phyloP scores from a whole-genome alignment of 2,329 filamentous ascomycete genomes.

The Aspergillus bombycis region DNA sequence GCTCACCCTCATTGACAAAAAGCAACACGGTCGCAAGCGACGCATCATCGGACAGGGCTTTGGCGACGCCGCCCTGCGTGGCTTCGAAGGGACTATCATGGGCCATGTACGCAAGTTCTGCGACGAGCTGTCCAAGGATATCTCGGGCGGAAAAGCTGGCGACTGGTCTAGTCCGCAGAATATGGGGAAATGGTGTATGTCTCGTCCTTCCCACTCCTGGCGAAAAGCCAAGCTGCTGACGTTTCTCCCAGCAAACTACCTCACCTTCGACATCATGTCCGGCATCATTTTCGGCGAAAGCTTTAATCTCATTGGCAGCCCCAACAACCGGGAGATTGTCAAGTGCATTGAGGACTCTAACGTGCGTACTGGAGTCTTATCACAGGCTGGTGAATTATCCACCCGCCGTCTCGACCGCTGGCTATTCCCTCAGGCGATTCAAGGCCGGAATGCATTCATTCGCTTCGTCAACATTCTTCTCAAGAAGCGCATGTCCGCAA shows the following conservation, averaged over 20 bases:
- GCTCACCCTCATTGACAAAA: conserved; percentile 23
- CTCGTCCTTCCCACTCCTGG: not conserved
- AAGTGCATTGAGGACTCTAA: conserved; percentile 24
- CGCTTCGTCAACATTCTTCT: conserved; percentile 25
- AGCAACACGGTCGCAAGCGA: conserved; percentile 21
- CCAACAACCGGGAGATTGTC: conserved; percentile 15
- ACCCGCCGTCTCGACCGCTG: conserved; percentile 16
- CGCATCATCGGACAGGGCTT: conserved; percentile 23
- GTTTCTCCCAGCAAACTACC: conserved; percentile 38
- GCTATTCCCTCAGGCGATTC: conserved; percentile 31
- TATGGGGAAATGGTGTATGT: conserved; percentile 46
- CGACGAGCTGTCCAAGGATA: conserved; percentile 2
- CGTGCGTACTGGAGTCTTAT: conserved; percentile 17
- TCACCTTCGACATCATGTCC: conserved; percentile 55
- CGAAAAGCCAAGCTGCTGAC: not conserved
- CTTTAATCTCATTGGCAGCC: conserved; percentile 14
- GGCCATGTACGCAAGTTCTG: conserved; percentile 17
- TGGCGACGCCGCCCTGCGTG: conserved; percentile 27
- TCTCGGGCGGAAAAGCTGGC: conserved; percentile 14
- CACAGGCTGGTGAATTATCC: conserved; percentile 12
- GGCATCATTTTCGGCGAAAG: conserved; percentile 28
- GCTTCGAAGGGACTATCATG: conserved; percentile 18
- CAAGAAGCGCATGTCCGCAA: conserved; percentile 20
- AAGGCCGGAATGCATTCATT: conserved; percentile 47
- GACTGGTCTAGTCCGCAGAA: conserved; percentile 50